Evolutionary conservation across 805 yeast genomes (phyloP).

Genomic region (Novakomyces olei): DNA sequence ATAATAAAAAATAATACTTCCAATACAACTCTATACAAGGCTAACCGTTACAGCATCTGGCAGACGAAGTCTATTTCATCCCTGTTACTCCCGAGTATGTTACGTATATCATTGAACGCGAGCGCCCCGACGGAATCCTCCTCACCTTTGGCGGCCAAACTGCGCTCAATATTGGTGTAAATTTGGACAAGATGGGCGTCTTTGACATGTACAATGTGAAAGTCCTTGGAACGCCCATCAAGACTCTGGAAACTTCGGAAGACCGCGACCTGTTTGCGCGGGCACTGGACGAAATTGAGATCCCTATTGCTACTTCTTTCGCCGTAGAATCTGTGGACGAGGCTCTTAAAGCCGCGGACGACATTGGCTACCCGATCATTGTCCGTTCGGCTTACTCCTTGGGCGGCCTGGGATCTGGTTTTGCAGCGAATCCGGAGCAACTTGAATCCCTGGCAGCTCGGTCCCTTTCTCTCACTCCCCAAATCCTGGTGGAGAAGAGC

Average conservation of each 20-base stretch:
- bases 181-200: constrained; percentile 83
- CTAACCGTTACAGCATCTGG: too few species aligned
- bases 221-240: constrained; percentile 93
- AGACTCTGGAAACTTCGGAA: constrained; percentile 87
- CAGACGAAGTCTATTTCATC: constrained; percentile 90
- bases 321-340: constrained; percentile 89
- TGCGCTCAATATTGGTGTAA: constrained; percentile 86
- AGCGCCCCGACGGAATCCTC: constrained; percentile 86
- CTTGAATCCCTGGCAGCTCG: constrained; percentile 72
- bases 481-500: constrained; percentile 72
- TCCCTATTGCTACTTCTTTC: constrained; percentile 90
- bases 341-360: constrained; percentile 72
- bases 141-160: constrained; percentile 98
- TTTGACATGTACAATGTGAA: constrained; percentile 76
- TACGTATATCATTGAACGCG: constrained; percentile 84
- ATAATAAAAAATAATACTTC: too few species aligned
- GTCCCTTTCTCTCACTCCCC: constrained; percentile 77
- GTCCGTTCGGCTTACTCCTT: constrained; percentile 93
- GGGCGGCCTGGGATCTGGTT: constrained; percentile 96
- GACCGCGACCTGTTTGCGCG: constrained; percentile 91
- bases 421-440: constrained; percentile 67
- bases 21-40: too few species aligned
- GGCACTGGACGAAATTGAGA: constrained; percentile 83
- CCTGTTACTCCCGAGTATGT: constrained; percentile 95
- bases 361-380: constrained; percentile 84